These are phyloP conservation scores for Candida sp. DNA, from an alignment of 1,139 yeast species.

Conservation along the genomic window DNA sequence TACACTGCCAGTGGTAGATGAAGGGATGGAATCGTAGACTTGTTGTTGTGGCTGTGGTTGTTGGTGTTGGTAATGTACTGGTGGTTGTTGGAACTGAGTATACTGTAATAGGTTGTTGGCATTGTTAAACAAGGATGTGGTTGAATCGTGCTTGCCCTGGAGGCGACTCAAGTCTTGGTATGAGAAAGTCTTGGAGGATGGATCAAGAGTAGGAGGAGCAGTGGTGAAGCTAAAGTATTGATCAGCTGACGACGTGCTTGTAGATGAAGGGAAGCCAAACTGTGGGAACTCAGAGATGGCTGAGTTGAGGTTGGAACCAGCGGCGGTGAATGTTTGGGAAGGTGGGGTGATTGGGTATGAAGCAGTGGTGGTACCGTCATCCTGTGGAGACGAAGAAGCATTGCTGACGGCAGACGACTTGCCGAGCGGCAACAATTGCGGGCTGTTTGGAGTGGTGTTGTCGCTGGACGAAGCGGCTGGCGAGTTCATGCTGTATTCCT, in stretches of 20 bases:
- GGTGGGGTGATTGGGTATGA: slow-evolving; percentile 14
- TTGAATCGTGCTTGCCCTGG: no score
- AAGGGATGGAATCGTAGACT: neutral
- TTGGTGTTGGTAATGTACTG: neutral
- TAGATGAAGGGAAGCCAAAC: slow-evolving; percentile 5
- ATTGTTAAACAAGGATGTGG: neutral
- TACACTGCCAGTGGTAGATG: neutral
- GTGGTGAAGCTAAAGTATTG: slow-evolving; percentile 5
- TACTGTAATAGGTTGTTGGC: slow-evolving; percentile 7
- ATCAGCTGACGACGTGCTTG: slow-evolving; percentile 4
- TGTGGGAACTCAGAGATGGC: slow-evolving; percentile 9
- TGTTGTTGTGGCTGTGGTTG: neutral
- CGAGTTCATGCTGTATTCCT: slow-evolving; percentile 8
- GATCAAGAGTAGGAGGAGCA: slow-evolving; percentile 1
- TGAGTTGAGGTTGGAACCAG: slow-evolving; percentile 8
- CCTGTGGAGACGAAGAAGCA: neutral
- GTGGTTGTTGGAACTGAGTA: neutral
- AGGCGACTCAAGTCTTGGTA: slow-evolving; percentile 26
- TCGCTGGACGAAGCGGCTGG: neutral
- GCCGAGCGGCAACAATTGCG: neutral
- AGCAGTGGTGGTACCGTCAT: neutral
- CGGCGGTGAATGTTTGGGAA: slow-evolving; percentile 8
- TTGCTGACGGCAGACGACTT: neutral
- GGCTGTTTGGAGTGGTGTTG: neutral
- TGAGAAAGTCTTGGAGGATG: slow-evolving; percentile 25